Evolutionary conservation across 140 eudicot species (phyloP).

Genomic region (Flaveria floridana): DNA sequence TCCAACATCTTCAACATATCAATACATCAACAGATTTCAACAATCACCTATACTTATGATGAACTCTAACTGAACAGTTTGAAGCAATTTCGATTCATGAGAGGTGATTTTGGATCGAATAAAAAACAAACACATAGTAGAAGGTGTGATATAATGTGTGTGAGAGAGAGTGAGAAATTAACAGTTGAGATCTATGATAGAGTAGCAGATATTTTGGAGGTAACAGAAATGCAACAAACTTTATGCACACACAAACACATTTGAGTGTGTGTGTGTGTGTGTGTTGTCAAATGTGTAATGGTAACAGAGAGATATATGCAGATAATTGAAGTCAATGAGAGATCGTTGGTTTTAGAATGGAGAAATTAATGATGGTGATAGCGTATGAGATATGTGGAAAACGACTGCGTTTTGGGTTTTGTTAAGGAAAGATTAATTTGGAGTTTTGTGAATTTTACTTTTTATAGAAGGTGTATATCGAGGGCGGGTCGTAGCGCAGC

Average conservation of each 20-base stretch:
- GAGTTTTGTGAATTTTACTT: slow-evolving; percentile 1
- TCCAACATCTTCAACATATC: slow-evolving; percentile 52
- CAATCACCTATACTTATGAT: not conserved
- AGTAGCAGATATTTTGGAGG: slow-evolving; percentile 28
- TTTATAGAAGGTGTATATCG: not conserved
- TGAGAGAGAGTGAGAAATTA: slow-evolving; percentile 3
- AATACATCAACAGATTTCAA: slow-evolving; percentile 17
- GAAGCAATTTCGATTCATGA: slow-evolving; percentile 29
- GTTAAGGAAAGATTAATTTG: slow-evolving; percentile 19
- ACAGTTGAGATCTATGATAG: slow-evolving; percentile 33
- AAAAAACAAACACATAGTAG: slow-evolving; percentile 27
- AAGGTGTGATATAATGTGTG: slow-evolving; percentile 16
- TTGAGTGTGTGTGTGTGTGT: slow-evolving; percentile 18
- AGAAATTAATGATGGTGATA: slow-evolving; percentile 14
- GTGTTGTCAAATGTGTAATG: slow-evolving; percentile 12
- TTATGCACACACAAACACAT: slow-evolving; percentile 29
- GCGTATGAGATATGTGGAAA: slow-evolving; percentile 2
- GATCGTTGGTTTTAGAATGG: slow-evolving; percentile 30
- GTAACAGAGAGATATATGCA: not conserved
- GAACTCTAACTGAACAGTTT: not conserved
- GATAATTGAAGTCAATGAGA: slow-evolving; percentile 32
- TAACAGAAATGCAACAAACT: slow-evolving; percentile 30
- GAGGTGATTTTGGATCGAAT: slow-evolving; percentile 21
- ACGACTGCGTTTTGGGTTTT: slow-evolving; percentile 14
- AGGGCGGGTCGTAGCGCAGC: too few relatives aligned